Conservation (phyloP, 805 yeast genomes). For the Monosporozyma yasuniensis region DNA sequence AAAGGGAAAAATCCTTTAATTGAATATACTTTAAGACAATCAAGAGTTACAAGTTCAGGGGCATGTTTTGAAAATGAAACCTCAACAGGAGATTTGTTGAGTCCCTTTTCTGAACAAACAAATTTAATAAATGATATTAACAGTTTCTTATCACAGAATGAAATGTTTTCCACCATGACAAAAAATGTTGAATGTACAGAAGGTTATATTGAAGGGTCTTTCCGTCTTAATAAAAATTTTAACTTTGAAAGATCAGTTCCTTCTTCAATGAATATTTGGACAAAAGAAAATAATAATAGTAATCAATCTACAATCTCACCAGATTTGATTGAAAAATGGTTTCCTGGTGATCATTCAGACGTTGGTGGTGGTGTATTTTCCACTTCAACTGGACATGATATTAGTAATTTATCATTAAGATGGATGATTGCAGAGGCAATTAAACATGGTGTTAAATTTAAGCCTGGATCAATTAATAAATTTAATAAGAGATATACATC, state of each 20-base stretch:
- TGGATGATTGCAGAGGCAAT: constrained; percentile 55
- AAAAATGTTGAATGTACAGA: constrained; percentile 3
- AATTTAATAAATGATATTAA: constrained; percentile 1
- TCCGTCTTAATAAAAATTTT: not conserved
- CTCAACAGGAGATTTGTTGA: not conserved
- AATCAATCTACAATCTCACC: not conserved
- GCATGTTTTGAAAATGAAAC: not conserved
- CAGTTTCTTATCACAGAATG: not conserved
- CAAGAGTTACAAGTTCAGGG: not conserved
- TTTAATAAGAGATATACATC: constrained; percentile 36
- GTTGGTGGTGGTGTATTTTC: constrained; percentile 31
- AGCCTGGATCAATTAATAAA: constrained; percentile 32
- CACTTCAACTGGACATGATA: constrained; percentile 29
- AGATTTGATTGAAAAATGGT: not conserved
- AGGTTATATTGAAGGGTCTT: constrained; percentile 7
- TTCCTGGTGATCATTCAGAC: not conserved
- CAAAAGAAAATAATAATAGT: not conserved
- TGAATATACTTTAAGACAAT: constrained; percentile 1
- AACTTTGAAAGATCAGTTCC: not conserved
- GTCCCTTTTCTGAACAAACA: not conserved
- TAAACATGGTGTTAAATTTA: constrained; percentile 42
- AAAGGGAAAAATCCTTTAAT: constrained; percentile 2
- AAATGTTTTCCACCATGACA: not conserved
- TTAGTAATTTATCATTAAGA: constrained; percentile 45
- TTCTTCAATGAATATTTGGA: not conserved